These are phyloP conservation scores for Exsudoporus frostii DNA, from an alignment of 768 basidiomycete species.

Conservation along the genomic window DNA sequence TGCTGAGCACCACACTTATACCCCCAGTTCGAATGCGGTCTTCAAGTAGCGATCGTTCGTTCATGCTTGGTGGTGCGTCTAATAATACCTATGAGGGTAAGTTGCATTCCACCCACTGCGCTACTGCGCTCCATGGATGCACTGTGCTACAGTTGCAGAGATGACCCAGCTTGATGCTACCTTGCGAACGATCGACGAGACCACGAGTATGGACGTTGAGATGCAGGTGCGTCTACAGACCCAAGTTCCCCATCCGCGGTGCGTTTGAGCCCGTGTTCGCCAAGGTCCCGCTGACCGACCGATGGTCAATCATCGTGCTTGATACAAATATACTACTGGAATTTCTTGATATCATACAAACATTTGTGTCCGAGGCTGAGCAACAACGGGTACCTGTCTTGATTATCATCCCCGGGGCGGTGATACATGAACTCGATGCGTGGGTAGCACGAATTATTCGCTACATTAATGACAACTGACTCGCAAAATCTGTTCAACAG, in stretches of 20 bases:
- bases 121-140: neutral
- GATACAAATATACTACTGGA: slow-evolving; percentile 81
- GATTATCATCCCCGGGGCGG: slow-evolving; percentile 69
- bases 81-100: slow-evolving; percentile 5
- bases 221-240: slow-evolving; percentile 54
- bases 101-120: neutral
- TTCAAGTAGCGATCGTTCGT: neutral
- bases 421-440: slow-evolving; percentile 78
- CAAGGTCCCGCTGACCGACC: slow-evolving; percentile 44
- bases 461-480: neutral
- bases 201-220: slow-evolving; percentile 66
- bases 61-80: neutral
- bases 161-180: slow-evolving; percentile 34
- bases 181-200: slow-evolving; percentile 49
- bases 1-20: neutral
- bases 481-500: slow-evolving; percentile 19
- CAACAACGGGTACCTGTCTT: slow-evolving; percentile 45
- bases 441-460: slow-evolving; percentile 29
- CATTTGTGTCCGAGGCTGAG: slow-evolving; percentile 64
- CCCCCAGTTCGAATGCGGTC: slow-evolving; percentile 7
- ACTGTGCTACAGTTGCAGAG: slow-evolving; percentile 6
- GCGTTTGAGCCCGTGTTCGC: neutral
- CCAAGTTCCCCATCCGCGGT: neutral
- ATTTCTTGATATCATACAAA: slow-evolving; percentile 58
- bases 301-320: slow-evolving; percentile 52